A percentile compares a stretch with the other conserved stretches of the same genome.
Evolutionary conservation across 768 basidiomycete species (phyloP).

Genomic region (Pisolithus orientalis): DNA sequence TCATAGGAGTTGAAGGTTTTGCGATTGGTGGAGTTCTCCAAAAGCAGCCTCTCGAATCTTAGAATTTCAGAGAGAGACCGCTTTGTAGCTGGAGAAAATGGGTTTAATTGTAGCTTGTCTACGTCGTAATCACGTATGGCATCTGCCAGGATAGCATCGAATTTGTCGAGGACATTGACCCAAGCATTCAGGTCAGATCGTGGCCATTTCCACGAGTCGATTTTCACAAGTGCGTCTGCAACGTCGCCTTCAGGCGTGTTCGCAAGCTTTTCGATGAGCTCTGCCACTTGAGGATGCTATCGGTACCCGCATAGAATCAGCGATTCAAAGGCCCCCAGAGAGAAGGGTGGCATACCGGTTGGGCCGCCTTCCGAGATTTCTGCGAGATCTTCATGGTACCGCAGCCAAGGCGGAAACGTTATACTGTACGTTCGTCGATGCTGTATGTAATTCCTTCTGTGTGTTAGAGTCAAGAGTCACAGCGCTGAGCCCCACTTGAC

Average conservation of each 20-base stretch:
- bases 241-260: slow-evolving; percentile 69
- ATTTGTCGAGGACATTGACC: slow-evolving; percentile 93
- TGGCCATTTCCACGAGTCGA: slow-evolving; percentile 89
- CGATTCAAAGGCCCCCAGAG: slow-evolving; percentile 8
- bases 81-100: slow-evolving; percentile 73
- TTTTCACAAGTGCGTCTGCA: slow-evolving; percentile 54
- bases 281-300: slow-evolving; percentile 74
- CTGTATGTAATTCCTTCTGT: not conserved
- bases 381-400: slow-evolving; percentile 83
- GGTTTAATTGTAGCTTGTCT: slow-evolving; percentile 74
- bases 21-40: slow-evolving; percentile 97
- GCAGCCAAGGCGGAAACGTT: slow-evolving; percentile 37
- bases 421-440: slow-evolving; percentile 5
- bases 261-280: slow-evolving; percentile 68
- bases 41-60: slow-evolving; percentile 78
- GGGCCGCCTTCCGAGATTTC: slow-evolving; percentile 74
- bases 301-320: slow-evolving; percentile 3
- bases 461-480: slow-evolving; percentile 5
- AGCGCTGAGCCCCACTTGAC: not conserved
- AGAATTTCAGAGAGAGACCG: slow-evolving; percentile 75
- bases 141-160: slow-evolving; percentile 83
- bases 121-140: slow-evolving; percentile 81
- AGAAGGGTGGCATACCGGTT: slow-evolving; percentile 50
- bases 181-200: slow-evolving; percentile 95
- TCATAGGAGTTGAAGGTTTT: slow-evolving; percentile 97